Base-by-base conservation (phyloP, 495 filamentous ascomycete species). In the Daldinia decipiens region DNA sequence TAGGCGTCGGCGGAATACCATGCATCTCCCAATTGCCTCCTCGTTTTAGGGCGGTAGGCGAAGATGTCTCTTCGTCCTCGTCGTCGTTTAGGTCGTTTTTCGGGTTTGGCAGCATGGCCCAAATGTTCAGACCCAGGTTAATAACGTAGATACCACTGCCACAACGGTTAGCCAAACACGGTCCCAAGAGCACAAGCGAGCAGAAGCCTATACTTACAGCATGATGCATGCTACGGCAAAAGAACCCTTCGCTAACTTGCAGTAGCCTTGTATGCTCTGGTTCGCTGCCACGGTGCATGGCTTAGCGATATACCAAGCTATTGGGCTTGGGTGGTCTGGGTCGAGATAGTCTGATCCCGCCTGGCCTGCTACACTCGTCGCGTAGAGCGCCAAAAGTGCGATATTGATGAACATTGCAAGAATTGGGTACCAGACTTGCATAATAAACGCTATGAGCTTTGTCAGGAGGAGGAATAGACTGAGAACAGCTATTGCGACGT, bases 301-400 rank as follows among this genome's bases (percentile, higher is more conserved):
- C 75, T 92, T 91, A 39, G 88, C 87, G 71, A 98, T 88, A 74
- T 96, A 97, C 94, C 94, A 98, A 4, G 92, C 82, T 1, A 89
- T 87, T 6, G 83, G 81, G 68, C 92, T 89, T 6, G 87, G 88
- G 65, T 91, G 88, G 4, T 83, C 72, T 7, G 90, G 85, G 76
- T 98, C 93, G 43, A 88, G 90, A 77, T 86, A 91, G 76, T 98
- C 94, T 36, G 90, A 87, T 11, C 91, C 91, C 34, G 91, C 89
- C 76, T 98, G 94, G 55, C 86, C 89, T 62, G 88, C 85, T 67
- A 91, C 82, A 73, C 88, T 89, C 29, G 89, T 82, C 45, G 87
- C 81, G 76, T 88, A 97, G 27, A 98, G 80, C 0, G 82, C 86
- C 9, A 87, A 78, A 64, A 93, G 79, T 24, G 80, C 74, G 50